A percentile compares a stretch with the other conserved stretches of the same genome.
These are phyloP conservation scores for Lodderomyces parapsilosis DNA, from an alignment of 1,139 yeast species.

Conservation along the genomic window DNA sequence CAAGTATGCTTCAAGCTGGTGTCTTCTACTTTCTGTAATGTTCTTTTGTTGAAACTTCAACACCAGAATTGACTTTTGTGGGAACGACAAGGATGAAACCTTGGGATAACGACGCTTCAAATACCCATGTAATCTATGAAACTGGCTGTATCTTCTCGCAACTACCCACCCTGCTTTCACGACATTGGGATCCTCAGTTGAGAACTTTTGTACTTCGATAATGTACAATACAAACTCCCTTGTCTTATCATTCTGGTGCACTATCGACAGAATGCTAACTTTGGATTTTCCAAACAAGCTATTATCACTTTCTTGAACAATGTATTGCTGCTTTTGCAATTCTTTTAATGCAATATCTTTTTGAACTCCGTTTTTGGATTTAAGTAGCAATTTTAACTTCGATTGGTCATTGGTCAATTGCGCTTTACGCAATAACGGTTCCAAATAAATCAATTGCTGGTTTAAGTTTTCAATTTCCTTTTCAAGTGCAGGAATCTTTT, in stretches of 20 bases:
- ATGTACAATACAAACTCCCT: slow-evolving; percentile 68
- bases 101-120: slow-evolving; percentile 53
- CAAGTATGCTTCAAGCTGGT: slow-evolving; percentile 62
- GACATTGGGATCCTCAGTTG: slow-evolving; percentile 40
- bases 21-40: slow-evolving; percentile 64
- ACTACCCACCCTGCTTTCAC: slow-evolving; percentile 84
- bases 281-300: slow-evolving; percentile 71
- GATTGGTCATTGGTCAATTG: slow-evolving; percentile 74
- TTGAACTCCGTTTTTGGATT: slow-evolving; percentile 63
- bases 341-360: slow-evolving; percentile 73
- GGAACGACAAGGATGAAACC: slow-evolving; percentile 55
- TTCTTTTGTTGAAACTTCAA: slow-evolving; percentile 63
- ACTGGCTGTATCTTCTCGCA: slow-evolving; percentile 85
- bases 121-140: slow-evolving; percentile 67
- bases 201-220: slow-evolving; percentile 67
- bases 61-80: slow-evolving; percentile 56
- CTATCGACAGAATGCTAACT: slow-evolving; percentile 56
- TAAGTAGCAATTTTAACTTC: slow-evolving; percentile 65
- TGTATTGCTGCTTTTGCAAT: slow-evolving; percentile 73
- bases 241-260: slow-evolving; percentile 56
- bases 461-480: slow-evolving; percentile 60
- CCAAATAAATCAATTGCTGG: slow-evolving; percentile 62
- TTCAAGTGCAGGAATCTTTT: slow-evolving; percentile 58
- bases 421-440: slow-evolving; percentile 72
- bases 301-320: slow-evolving; percentile 80